Conservation (phyloP, 805 yeast species). For the Cyberlindnera euphorbiiphila region DNA sequence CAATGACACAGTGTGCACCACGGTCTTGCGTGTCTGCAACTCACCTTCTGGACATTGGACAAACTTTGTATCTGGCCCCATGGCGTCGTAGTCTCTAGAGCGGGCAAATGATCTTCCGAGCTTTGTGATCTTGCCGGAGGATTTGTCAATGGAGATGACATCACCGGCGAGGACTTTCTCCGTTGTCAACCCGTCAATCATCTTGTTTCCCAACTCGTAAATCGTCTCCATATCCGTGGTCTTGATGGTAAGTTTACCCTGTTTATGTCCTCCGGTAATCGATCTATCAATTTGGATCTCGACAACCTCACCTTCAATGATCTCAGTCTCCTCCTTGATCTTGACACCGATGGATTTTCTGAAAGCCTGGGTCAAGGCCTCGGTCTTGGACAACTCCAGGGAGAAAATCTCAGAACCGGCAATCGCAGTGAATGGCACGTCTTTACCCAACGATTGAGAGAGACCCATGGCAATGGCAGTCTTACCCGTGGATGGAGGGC, state of each 20-base stretch:
- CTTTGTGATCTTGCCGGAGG: conserved; percentile 89
- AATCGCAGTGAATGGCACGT: conserved; percentile 91
- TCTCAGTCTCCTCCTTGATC: conserved; percentile 94
- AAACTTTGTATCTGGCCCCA: conserved; percentile 97
- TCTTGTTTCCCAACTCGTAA: conserved; percentile 89
- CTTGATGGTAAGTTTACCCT: conserved; percentile 94
- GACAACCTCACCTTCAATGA: conserved; percentile 98
- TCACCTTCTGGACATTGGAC: conserved; percentile 99
- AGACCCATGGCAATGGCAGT: conserved; percentile 97
- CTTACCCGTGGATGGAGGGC: conserved; percentile 98
- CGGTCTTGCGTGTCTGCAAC: conserved; percentile 90
- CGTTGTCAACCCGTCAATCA: conserved; percentile 90
- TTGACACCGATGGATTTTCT: conserved; percentile 93
- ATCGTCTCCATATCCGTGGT: conserved; percentile 99
- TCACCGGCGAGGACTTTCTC: conserved; percentile 98
- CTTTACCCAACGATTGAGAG: conserved; percentile 60
- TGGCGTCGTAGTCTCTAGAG: conserved; percentile 96
- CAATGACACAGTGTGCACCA: conserved; percentile 94
- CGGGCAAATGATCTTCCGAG: conserved; percentile 95
- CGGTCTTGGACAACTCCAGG: conserved; percentile 90
- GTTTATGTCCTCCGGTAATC: conserved; percentile 96
- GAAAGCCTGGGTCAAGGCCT: conserved; percentile 93
- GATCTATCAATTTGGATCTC: conserved; percentile 93
- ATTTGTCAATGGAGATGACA: conserved; percentile 91
- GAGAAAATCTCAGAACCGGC: conserved; percentile 94